Base-by-base conservation (phyloP, 192 early-diverging fungal genomes). In the Coemansia sp. region DNA sequence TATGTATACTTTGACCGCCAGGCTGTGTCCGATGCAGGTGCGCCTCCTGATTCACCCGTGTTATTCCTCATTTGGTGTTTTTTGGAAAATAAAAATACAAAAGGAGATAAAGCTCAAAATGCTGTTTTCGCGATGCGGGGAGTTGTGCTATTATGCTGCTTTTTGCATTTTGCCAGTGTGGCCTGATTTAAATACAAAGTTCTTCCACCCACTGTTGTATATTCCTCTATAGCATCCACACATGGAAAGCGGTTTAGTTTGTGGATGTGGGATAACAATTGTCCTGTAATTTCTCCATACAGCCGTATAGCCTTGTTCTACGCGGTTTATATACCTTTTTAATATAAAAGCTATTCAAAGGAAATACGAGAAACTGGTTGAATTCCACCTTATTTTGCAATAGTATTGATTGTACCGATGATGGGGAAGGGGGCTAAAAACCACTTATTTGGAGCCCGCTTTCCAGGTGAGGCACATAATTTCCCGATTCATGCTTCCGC, bases 401-500 rank as follows among this genome's bases (percentile, higher is more conserved):
- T 1, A 43, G 18, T 43, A 7, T 12, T 10, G 5, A n/a, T n/a
- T n/a, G n/a, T n/a, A n/a, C n/a, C 5, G 5, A 7, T 6, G 5
- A 6, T 6, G 5, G 35, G 8, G 12, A 37, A 37, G 35, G 35
- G 35, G n/a, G n/a, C n/a, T n/a, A 3, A 43, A 43, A 16, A 18
- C 40, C 18, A 4, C 13, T 26, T 51, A 51, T 16, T 26, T 23
- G 48, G 25, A 21, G 6, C 2, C 48, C 16, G 55, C 29, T 8
- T 55, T 45, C 80, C 80, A 87, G 12, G 79, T 84, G 31, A 92
- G 71, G 57, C 88, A 74, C 16, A 91, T 73, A 40, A 94, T 91
- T 75, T 92, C 92, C 20, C 93, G 85, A 53, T 82, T 66, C 57
- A 93, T 89, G 52, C 86, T 84, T 25, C 79, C 79, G 18, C 84